Percentiles rank a stretch among this genome's conserved stretches.
Evolutionary conservation across 2,329 filamentous ascomycete genomes (phyloP).

Genomic region (Microascus cirrosus): DNA sequence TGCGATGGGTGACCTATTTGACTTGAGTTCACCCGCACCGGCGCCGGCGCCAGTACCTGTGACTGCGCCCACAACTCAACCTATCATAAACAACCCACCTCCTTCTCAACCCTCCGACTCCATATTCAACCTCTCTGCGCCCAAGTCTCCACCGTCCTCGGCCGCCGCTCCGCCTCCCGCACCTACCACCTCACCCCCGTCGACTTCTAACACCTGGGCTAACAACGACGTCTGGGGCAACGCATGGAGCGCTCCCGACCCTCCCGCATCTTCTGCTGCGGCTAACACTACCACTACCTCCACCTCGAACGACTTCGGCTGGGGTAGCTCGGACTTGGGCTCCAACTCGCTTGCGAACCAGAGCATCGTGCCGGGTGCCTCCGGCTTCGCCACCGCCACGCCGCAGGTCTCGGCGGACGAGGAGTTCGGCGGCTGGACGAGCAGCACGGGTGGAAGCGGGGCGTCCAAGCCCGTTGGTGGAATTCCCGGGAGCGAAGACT

Average conservation of each 20-base stretch:
- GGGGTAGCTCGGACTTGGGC: background rate
- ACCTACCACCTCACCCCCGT: conserved; percentile 14
- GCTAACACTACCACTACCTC: conserved; percentile 23
- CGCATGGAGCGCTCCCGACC: conserved; percentile 64
- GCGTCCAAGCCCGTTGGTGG: conserved; percentile 44
- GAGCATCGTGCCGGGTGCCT: conserved; percentile 47
- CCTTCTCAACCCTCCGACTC: conserved; percentile 40
- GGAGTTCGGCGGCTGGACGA: conserved; percentile 93
- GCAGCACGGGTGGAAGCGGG: conserved; percentile 40
- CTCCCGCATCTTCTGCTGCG: conserved; percentile 36
- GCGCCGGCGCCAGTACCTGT: background rate
- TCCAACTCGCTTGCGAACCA: conserved; percentile 41
- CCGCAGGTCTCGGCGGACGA: conserved; percentile 78
- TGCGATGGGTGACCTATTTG: conserved; percentile 70
- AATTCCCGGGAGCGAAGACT: conserved; percentile 64
- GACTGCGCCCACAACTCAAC: conserved; percentile 21
- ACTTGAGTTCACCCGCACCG: conserved; percentile 47
- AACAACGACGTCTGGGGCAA: conserved; percentile 72
- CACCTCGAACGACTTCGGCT: conserved; percentile 44
- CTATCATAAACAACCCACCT: conserved; percentile 15
- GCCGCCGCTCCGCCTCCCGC: conserved; percentile 26
- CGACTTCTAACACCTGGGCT: conserved; percentile 28
- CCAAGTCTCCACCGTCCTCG: conserved; percentile 28
- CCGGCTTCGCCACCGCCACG: conserved; percentile 43
- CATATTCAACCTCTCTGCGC: conserved; percentile 71